These are phyloP conservation scores for Ogataea methanolica DNA, from an alignment of 805 yeast species.

Conservation along the genomic window DNA sequence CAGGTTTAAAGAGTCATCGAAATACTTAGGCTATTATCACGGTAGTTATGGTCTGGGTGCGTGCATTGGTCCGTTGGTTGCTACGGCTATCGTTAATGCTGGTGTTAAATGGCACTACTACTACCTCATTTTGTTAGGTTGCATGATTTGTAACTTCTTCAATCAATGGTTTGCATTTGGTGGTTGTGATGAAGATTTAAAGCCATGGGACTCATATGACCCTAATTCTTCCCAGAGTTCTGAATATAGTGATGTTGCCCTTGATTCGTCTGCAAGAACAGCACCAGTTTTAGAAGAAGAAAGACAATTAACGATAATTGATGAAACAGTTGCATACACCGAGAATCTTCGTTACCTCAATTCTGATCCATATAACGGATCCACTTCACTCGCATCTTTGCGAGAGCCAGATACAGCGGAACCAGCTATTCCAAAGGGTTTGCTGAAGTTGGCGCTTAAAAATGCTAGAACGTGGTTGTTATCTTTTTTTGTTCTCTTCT, in stretches of 20 bases:
- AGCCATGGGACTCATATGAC: constrained; percentile 31
- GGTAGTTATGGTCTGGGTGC: constrained; percentile 74
- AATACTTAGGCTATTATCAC: constrained; percentile 57
- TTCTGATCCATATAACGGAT: constrained; percentile 2
- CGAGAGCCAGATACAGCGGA: constrained; percentile 9
- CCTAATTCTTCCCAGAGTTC: constrained; percentile 5
- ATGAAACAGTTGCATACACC: constrained; percentile 14
- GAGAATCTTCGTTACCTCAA: constrained; percentile 9
- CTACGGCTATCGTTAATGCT: constrained; percentile 46
- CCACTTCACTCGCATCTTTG: not conserved
- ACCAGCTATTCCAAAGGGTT: constrained; percentile 23
- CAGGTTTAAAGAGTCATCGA: constrained; percentile 48
- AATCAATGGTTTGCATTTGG: constrained; percentile 41
- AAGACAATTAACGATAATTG: constrained; percentile 17
- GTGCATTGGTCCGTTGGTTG: constrained; percentile 61
- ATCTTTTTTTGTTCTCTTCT: constrained; percentile 52
- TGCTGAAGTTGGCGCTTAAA: constrained; percentile 35
- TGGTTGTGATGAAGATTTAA: constrained; percentile 43
- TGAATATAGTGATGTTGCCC: not conserved
- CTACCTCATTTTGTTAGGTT: constrained; percentile 44
- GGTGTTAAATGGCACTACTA: constrained; percentile 52
- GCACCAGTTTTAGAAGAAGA: constrained; percentile 8
- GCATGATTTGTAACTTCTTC: constrained; percentile 32
- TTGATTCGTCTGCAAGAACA: not conserved
- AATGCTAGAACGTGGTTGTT: constrained; percentile 41